A percentile compares a stretch with the other conserved stretches of the same genome.
Evolutionary conservation across 768 basidiomycete species (phyloP).

Genomic region (Serendipita vermifera): DNA sequence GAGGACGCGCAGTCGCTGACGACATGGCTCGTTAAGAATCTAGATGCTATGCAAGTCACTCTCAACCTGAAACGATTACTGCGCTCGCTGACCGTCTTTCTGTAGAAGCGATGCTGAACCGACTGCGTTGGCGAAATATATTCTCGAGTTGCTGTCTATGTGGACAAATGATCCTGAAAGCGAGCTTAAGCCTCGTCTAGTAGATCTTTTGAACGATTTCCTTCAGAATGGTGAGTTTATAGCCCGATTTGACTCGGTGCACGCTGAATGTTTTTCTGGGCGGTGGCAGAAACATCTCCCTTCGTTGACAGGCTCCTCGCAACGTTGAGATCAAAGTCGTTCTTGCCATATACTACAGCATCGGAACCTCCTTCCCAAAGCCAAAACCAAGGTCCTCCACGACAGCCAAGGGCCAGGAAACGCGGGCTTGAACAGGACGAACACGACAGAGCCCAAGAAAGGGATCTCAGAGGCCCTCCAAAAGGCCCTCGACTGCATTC

Average conservation of each 20-base stretch:
- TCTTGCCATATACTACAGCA: slow-evolving; percentile 47
- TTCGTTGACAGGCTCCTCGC: slow-evolving; percentile 84
- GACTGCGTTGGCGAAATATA: slow-evolving; percentile 82
- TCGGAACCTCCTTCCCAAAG: not conserved
- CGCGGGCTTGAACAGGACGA: slow-evolving; percentile 52
- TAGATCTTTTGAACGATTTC: slow-evolving; percentile 76
- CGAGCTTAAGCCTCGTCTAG: slow-evolving; percentile 70
- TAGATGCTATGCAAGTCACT: not conserved
- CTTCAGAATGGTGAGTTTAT: slow-evolving; percentile 63
- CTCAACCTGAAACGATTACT: not conserved
- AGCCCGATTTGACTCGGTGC: slow-evolving; percentile 1
- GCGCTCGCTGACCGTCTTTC: not conserved
- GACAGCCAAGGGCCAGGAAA: slow-evolving; percentile 45
- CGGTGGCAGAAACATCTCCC: slow-evolving; percentile 40
- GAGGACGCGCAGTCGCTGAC: not conserved
- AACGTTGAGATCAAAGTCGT: slow-evolving; percentile 73
- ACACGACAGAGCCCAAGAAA: slow-evolving; percentile 27
- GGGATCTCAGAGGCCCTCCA: slow-evolving; percentile 33
- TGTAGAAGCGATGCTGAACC: slow-evolving; percentile 92
- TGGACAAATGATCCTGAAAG: slow-evolving; percentile 70
- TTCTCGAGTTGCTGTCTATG: slow-evolving; percentile 66
- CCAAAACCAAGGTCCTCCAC: not conserved
- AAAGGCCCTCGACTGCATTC: slow-evolving; percentile 59
- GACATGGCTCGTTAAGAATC: not conserved
- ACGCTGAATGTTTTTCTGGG: not conserved